Conservation (phyloP, 2,329 filamentous ascomycete genomes). For the Dactylellina haptotyla region DNA sequence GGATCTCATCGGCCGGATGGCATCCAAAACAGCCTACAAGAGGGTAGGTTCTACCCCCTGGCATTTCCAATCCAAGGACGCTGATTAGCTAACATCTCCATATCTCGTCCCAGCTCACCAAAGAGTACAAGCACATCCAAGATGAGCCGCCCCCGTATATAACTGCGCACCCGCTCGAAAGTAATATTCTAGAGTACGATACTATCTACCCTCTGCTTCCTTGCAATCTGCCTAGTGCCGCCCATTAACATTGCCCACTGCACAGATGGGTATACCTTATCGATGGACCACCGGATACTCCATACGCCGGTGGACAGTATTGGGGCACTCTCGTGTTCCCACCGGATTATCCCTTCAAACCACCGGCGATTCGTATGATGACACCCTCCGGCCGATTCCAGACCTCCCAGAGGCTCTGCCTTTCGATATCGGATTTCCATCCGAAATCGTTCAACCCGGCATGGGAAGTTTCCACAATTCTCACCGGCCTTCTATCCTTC, state of each 20-base stretch:
- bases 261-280: slow-evolving; percentile 91
- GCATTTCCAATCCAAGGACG: slow-evolving; percentile 28
- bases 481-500: slow-evolving; percentile 92
- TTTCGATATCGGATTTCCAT: slow-evolving; percentile 97
- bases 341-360: slow-evolving; percentile 94
- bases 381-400: slow-evolving; percentile 96
- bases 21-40: slow-evolving; percentile 57
- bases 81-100: slow-evolving; percentile 25
- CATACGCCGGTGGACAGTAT: slow-evolving; percentile 94
- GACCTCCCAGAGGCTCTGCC: slow-evolving; percentile 87
- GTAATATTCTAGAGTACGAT: slow-evolving; percentile 85
- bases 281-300: slow-evolving; percentile 91
- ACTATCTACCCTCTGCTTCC: slow-evolving; percentile 1
- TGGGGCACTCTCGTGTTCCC: slow-evolving; percentile 98
- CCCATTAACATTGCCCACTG: slow-evolving; percentile 4
- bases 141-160: slow-evolving; percentile 89
- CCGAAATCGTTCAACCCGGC: slow-evolving; percentile 98
- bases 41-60: slow-evolving; percentile 51
- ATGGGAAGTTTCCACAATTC: slow-evolving; percentile 96
- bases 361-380: slow-evolving; percentile 98
- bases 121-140: slow-evolving; percentile 73
- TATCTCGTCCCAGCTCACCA: slow-evolving; percentile 65
- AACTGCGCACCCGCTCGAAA: slow-evolving; percentile 85
- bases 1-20: slow-evolving; percentile 51
- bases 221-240: not conserved